A percentile compares a stretch with the other conserved stretches of the same genome.
These are phyloP conservation scores for Cnidoscolus chayamansa DNA, from an alignment of 441 rosid genomes.

Conservation along the genomic window DNA sequence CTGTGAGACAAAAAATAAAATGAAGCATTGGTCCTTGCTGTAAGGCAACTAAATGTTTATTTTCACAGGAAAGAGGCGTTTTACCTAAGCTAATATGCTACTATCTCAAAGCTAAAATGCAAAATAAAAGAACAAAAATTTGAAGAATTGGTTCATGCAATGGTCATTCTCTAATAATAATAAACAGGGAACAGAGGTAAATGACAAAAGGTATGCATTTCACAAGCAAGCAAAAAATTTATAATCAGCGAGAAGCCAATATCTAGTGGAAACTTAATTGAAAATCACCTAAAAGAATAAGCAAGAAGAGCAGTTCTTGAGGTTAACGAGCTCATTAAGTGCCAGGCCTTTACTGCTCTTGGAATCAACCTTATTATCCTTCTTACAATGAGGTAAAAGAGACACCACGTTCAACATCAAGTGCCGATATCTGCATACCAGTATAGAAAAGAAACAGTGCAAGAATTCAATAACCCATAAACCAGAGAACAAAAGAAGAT, in stretches of 20 bases:
- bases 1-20: too few relatives aligned
- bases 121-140: not conserved
- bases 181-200: too few relatives aligned
- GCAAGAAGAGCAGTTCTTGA: conserved; percentile 80
- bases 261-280: not conserved
- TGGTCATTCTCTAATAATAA: not conserved
- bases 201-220: not conserved
- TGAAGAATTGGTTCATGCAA: not conserved
- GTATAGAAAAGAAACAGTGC: not conserved
- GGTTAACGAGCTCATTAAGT: conserved; percentile 87
- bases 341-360: conserved; percentile 73
- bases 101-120: not conserved
- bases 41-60: too few relatives aligned
- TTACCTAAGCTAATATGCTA: not conserved
- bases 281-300: conserved; percentile 79
- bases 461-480: not conserved
- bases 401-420: conserved; percentile 93
- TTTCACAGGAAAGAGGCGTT: too few relatives aligned
- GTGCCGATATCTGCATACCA: conserved; percentile 71
- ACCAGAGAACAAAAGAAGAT: not conserved
- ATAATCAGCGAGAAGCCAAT: not conserved
- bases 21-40: too few relatives aligned
- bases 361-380: conserved; percentile 88
- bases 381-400: conserved; percentile 90
- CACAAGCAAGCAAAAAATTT: not conserved